Percentiles rank a stretch among this genome's conserved stretches.
Evolutionary conservation across 768 basidiomycete species (phyloP).

Genomic region (Saitozyma podzolica): DNA sequence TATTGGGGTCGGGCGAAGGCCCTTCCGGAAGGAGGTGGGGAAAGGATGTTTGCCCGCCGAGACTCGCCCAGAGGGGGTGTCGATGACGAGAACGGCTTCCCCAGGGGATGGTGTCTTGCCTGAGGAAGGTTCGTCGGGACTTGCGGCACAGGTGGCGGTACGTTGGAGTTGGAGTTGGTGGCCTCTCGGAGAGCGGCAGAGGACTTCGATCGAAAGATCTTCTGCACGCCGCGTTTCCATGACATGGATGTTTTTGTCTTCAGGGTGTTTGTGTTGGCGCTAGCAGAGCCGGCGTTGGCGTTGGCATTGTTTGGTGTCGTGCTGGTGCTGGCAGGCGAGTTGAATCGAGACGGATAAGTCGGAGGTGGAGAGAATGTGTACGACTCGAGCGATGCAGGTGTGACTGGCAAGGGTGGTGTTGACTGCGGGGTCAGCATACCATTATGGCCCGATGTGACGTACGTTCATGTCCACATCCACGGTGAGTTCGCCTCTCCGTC

Average conservation of each 20-base stretch:
- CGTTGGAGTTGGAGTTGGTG: slow-evolving; percentile 1
- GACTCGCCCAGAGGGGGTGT: slow-evolving; percentile 34
- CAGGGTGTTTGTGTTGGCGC: too few species aligned
- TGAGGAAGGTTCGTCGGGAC: slow-evolving; percentile 12
- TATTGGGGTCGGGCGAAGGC: slow-evolving; percentile 1
- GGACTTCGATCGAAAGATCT: slow-evolving; percentile 45
- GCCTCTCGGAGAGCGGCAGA: slow-evolving; percentile 36
- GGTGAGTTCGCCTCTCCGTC: slow-evolving; percentile 35
- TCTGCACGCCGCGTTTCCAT: slow-evolving; percentile 41
- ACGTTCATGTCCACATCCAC: slow-evolving; percentile 20
- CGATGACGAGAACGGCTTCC: slow-evolving; percentile 43
- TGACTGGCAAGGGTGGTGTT: slow-evolving; percentile 34
- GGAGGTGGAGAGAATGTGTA: slow-evolving; percentile 17
- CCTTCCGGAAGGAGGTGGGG: slow-evolving; percentile 9
- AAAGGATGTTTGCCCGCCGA: slow-evolving; percentile 15
- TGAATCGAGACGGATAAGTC: slow-evolving; percentile 19
- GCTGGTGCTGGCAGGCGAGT: slow-evolving; percentile 6
- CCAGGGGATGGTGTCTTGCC: slow-evolving; percentile 11
- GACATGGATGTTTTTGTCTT: too few species aligned
- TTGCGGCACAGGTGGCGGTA: slow-evolving; percentile 23
- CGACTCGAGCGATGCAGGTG: slow-evolving; percentile 33
- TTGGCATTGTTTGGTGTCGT: slow-evolving; percentile 13
- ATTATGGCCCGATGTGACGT: background rate
- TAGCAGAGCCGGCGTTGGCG: slow-evolving; percentile 10
- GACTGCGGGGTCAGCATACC: slow-evolving; percentile 7